These are phyloP conservation scores for Lotmaria passim DNA, from an alignment of 208 protist species.

Conservation along the genomic window DNA sequence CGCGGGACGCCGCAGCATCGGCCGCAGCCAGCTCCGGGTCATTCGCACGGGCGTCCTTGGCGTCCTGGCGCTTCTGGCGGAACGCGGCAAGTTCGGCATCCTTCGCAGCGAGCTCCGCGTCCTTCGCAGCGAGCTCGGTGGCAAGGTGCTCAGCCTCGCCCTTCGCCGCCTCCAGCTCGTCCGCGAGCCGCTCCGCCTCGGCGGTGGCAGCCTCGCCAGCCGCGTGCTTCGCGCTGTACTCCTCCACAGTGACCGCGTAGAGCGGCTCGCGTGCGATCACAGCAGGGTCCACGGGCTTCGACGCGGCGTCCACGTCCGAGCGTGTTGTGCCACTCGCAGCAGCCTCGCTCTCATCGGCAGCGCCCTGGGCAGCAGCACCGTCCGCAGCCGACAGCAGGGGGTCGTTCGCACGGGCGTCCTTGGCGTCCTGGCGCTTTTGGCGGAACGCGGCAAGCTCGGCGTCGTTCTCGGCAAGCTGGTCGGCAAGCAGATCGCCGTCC, in stretches of 20 bases:
- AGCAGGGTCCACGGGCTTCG: neutral
- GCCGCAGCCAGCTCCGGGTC: conserved; percentile 17
- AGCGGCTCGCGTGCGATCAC: conserved; percentile 10
- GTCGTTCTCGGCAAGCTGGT: conserved; percentile 23
- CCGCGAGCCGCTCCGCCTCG: conserved; percentile 2
- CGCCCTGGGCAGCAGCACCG: neutral
- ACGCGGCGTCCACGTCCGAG: conserved; percentile 7
- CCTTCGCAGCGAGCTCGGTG: conserved; percentile 20
- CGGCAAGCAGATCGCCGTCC: conserved; percentile 1
- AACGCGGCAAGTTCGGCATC: conserved; percentile 19
- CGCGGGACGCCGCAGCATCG: neutral
- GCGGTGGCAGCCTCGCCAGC: neutral
- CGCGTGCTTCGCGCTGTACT: conserved; percentile 14
- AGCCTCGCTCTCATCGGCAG: neutral
- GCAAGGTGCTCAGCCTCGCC: conserved; percentile 4
- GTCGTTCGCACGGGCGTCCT: conserved; percentile 9
- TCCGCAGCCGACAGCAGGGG: conserved; percentile 16
- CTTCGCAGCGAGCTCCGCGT: conserved; percentile 6
- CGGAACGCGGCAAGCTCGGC: conserved; percentile 12
- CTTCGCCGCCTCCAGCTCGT: conserved; percentile 1
- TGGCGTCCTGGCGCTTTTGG: conserved; percentile 13
- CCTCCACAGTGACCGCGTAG: conserved; percentile 2
- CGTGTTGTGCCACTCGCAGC: conserved; percentile 3
- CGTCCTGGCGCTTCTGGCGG: conserved; percentile 17
- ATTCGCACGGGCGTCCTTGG: conserved; percentile 2